Conservation (phyloP, 371 early-diverging fungal species). For the Actinomortierella wolfii region DNA sequence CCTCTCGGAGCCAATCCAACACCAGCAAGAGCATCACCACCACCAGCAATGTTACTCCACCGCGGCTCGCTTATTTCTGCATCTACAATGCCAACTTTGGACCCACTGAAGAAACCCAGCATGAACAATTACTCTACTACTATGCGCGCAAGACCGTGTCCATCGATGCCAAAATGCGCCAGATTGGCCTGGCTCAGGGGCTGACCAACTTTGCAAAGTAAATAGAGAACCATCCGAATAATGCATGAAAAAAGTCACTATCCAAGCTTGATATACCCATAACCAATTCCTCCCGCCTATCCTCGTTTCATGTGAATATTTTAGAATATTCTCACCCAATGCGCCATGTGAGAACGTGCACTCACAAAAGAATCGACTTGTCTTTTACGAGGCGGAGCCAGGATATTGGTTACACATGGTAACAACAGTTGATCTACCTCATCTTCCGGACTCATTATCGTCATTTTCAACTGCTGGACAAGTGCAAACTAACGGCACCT, state of each 20-base stretch:
- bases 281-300: constrained; percentile 1
- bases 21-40: neutral
- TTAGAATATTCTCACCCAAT: constrained; percentile 69
- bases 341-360: constrained; percentile 71
- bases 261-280: no score
- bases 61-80: constrained; percentile 67
- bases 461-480: neutral
- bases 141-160: constrained; percentile 72
- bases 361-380: constrained; percentile 71
- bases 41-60: constrained; percentile 22
- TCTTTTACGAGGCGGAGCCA: constrained; percentile 72
- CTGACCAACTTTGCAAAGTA: constrained; percentile 80
- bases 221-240: constrained; percentile 2
- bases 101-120: constrained; percentile 64
- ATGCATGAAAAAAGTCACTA: constrained; percentile 4
- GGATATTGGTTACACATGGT: constrained; percentile 78
- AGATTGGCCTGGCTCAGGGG: constrained; percentile 83
- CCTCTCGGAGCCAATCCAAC: constrained; percentile 11
- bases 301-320: neutral
- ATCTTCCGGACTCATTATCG: neutral
- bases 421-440: constrained; percentile 6
- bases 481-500: neutral
- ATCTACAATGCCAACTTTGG: constrained; percentile 80
- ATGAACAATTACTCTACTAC: constrained; percentile 83
- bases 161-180: constrained; percentile 79